Conservation (phyloP, 2,329 filamentous ascomycete genomes). For the Podosphaera fusca region DNA sequence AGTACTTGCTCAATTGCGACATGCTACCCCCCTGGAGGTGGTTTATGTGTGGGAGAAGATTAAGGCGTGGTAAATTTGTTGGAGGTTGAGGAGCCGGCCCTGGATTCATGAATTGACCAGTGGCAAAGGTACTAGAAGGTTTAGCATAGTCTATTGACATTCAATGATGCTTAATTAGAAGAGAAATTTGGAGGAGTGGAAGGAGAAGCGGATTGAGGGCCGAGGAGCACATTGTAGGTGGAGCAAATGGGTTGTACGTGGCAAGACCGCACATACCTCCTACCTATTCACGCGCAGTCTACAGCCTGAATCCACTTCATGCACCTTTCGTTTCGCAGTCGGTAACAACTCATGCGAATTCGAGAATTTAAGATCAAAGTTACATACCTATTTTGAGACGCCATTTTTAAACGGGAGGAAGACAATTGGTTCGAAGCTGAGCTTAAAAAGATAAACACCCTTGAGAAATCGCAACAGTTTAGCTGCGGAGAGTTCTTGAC, state of each 20-base stretch:
- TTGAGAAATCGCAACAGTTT: not conserved
- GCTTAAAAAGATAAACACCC: not conserved
- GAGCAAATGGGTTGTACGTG: not conserved
- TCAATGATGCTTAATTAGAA: not conserved
- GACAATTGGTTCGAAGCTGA: not conserved
- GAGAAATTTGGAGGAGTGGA: not conserved
- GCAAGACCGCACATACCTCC: slow-evolving; percentile 2
- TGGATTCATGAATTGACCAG: slow-evolving; percentile 78
- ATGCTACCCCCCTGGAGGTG: slow-evolving; percentile 53
- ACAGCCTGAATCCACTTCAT: not conserved
- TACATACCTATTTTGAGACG: slow-evolving; percentile 15
- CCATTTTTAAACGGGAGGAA: slow-evolving; percentile 8
- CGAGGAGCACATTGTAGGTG: not conserved
- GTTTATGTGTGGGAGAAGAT: slow-evolving; percentile 48
- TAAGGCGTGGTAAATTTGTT: slow-evolving; percentile 58
- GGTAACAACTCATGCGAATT: not conserved
- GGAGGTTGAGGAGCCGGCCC: slow-evolving; percentile 84
- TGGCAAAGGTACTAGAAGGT: slow-evolving; percentile 28
- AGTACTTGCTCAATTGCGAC: slow-evolving; percentile 51
- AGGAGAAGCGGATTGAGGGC: not conserved
- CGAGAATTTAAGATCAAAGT: not conserved
- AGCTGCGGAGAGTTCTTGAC: not conserved
- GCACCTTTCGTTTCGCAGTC: not conserved
- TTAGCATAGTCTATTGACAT: slow-evolving; percentile 6
- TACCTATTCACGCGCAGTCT: not conserved